Evolutionary conservation across 108 stramenopile species (phyloP), one percentile per base, ranked within the genome.

Genomic region (Pseudonitzschia multiseries): DNA sequence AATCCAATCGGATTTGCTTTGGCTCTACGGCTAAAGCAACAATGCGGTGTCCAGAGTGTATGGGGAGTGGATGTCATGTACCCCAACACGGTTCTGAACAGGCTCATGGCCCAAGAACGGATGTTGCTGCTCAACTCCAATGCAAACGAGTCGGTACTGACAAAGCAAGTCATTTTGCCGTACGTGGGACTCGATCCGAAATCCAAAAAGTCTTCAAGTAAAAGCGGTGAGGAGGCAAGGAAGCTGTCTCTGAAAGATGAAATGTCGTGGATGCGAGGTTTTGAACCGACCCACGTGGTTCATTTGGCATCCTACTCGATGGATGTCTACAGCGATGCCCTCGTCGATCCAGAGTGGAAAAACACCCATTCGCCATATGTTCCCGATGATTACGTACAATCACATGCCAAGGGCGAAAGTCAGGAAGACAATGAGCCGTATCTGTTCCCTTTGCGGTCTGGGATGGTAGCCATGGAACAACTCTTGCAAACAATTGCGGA

Each of bases 231-330:
- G 2, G 29, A 59, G 17, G 8, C 52, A 28, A 24, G 46, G 43
- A 28, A n/a, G 42, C n/a, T 69, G 26, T 52, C 67, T 41, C 26
- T 42, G 10, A 57, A 71, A 26, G 79, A 70, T 15, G 73, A 75
- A 68, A 57, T 83, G 12, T 56, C 79, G 15, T 33, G 77, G 40
- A 12, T 84, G 12, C 36, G 65, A 14, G 65, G 76, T 17, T 82
- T 81, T 73, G 67, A 81, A 57, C 89, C 92, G 8, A 90, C 92
- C 0, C 93, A 93, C 70, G 75, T 93, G 57, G 88, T 93, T 0
- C 93, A 93, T 69, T 71, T 93, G 59, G 82, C 87, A 43, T 78
- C 85, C 0, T 86, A 85, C 51, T 79, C 84, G 8, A 65, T 80
- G 46, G 65, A 83, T 28, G 76, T 70, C 40, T 77, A 84, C 44